Percentiles rank a stretch among this genome's conserved stretches.
Conservation (phyloP, 2,329 filamentous ascomycete genomes). For the Bipolaris gigantea region DNA sequence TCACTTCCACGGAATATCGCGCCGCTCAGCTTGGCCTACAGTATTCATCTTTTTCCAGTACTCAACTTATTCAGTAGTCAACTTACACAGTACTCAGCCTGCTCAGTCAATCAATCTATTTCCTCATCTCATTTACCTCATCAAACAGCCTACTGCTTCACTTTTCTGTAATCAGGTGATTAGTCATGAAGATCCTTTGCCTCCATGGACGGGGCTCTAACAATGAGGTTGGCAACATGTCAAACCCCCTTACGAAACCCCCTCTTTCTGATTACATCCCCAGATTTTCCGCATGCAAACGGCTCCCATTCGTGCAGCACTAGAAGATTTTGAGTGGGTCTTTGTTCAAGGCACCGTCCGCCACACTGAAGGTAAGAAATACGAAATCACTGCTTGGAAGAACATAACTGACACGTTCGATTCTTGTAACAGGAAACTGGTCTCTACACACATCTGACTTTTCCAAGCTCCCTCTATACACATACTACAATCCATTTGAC, state of each 20-base stretch:
- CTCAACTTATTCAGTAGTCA: not conserved
- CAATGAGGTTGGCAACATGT: not conserved
- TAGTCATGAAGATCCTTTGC: conserved; percentile 1
- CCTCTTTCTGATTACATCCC: not conserved
- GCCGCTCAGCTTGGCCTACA: not conserved
- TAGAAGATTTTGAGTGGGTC: conserved; percentile 1
- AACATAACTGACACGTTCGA: not conserved
- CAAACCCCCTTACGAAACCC: no score
- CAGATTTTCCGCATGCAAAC: conserved; percentile 2
- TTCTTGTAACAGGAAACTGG: not conserved
- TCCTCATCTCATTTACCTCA: no score
- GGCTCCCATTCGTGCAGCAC: conserved; percentile 1
- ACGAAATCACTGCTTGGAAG: not conserved
- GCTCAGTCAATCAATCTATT: no score
- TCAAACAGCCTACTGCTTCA: not conserved
- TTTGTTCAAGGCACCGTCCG: not conserved
- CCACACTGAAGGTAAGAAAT: conserved; percentile 1
- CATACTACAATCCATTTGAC: not conserved
- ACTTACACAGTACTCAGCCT: not conserved
- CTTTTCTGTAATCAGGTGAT: not conserved
- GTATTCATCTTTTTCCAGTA: not conserved
- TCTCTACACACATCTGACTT: conserved; percentile 1
- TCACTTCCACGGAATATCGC: not conserved
- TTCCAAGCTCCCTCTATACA: conserved; percentile 1
- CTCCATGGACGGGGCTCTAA: conserved; percentile 1